Evolutionary conservation across 2,329 filamentous ascomycete genomes (phyloP), one percentile per base, ranked within the genome.

Genomic region (Furcasterigmium sp.): DNA sequence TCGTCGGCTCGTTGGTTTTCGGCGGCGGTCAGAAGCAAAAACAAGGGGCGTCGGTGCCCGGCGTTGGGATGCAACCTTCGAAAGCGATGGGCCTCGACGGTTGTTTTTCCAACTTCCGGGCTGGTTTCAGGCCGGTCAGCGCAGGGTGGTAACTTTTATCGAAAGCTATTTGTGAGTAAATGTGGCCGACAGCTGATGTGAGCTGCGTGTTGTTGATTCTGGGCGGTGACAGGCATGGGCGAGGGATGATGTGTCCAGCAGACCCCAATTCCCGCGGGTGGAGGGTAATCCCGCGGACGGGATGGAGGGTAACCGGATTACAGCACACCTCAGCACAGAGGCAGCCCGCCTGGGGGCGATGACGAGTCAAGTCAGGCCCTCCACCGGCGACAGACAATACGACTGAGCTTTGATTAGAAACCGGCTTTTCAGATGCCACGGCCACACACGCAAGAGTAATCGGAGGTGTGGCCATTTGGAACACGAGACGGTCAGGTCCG

Each of bases 161-260:
- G 32, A 17, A 35, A 35, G 15, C 32, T 35, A 35, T 35, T 35
- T 35, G 9, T 35, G 32, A 35, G 17, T 5, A 17, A 18, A 35
- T 18, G n/a, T 18, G 15, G 15, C 32, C 32, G 32, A 35, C 14
- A 35, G 32, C 32, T 35, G 32, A 35, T 15, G 29, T n/a, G 29
- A 15, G n/a, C n/a, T 32, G n/a, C 32, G 32, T 35, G 32, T n/a
- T 17, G 32, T 6, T 35, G 32, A 26, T 26, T 7, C 23, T 26
- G 23, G 7, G n/a, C n/a, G n/a, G n/a, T n/a, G n/a, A n/a, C n/a
- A n/a, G n/a, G n/a, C n/a, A n/a, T n/a, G 7, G 13, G 32, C 32
- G n/a, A 19, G n/a, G n/a, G 32, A 35, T 35, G 32, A 35, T 35
- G 32, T 35, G 32, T 35, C 17, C 32, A 35, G 32, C 32, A 35